phyloP scores from a whole-genome alignment of 352 stramenopile genomes.

The Phytophthora agathidicida region DNA sequence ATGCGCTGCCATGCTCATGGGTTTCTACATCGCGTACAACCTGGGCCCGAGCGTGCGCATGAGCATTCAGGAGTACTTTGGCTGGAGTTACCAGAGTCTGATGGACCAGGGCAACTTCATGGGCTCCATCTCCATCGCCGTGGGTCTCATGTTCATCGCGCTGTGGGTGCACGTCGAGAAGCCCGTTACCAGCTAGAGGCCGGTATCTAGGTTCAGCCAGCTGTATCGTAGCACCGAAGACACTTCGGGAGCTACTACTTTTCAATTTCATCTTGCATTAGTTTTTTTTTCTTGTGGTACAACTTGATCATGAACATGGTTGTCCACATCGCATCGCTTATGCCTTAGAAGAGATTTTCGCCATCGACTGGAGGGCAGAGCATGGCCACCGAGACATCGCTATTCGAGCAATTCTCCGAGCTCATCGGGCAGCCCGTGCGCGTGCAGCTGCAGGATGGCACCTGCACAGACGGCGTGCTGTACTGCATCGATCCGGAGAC shows the following conservation, averaged over 20 bases:
- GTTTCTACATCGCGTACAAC: conserved; percentile 79
- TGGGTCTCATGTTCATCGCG: conserved; percentile 85
- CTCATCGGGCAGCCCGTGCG: conserved; percentile 45
- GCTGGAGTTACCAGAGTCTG: conserved; percentile 88
- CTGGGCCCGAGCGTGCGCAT: conserved; percentile 82
- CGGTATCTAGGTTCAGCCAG: conserved; percentile 28
- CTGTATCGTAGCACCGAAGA: conserved; percentile 8
- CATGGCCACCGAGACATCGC: conserved; percentile 22
- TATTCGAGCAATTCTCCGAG: conserved; percentile 33
- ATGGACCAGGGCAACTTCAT: conserved; percentile 91
- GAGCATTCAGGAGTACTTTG: conserved; percentile 89
- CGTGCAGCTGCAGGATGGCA: conserved; percentile 45
- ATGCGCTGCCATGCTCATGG: conserved; percentile 71
- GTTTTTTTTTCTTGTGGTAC: conserved; percentile 41
- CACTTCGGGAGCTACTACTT: conserved; percentile 14
- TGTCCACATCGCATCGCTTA: conserved; percentile 23
- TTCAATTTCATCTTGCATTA: conserved; percentile 38
- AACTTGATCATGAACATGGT: conserved; percentile 29
- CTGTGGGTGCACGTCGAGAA: conserved; percentile 87
- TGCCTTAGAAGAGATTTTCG: neutral
- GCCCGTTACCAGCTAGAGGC: conserved; percentile 37
- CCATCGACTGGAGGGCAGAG: conserved; percentile 12
- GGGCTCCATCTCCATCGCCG: conserved; percentile 77
- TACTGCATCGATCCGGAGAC: conserved; percentile 67
- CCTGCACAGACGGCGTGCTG: conserved; percentile 45